A percentile compares a stretch with the other conserved stretches of the same genome.
Evolutionary conservation across 305 asterid genomes (phyloP).

Genomic region (Rubia occidens): DNA sequence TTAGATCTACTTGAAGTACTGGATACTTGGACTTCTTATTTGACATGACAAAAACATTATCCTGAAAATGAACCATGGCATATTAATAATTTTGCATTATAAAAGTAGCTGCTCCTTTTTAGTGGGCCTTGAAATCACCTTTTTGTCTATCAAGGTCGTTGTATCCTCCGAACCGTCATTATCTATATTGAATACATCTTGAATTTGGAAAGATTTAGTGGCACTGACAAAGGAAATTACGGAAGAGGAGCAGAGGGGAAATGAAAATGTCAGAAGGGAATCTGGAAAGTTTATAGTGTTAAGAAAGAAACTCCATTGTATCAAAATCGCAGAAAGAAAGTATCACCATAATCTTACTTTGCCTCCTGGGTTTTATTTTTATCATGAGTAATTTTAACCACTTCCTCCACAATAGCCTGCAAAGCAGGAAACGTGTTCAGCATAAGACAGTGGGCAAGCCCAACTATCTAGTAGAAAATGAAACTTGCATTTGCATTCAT

Average conservation of each 20-base stretch:
- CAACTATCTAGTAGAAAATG: slow-evolving; percentile 2
- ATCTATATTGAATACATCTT: slow-evolving; percentile 68
- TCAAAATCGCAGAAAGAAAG: not conserved
- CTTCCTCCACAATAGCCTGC: slow-evolving; percentile 93
- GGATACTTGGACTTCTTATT: slow-evolving; percentile 90
- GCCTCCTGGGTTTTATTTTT: slow-evolving; percentile 60
- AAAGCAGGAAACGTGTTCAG: slow-evolving; percentile 19
- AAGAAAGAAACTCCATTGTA: slow-evolving; percentile 1
- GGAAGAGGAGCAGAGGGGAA: not conserved
- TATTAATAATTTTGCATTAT: slow-evolving; percentile 18
- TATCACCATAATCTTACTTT: slow-evolving; percentile 41
- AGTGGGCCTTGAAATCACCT: slow-evolving; percentile 31
- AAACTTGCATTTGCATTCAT: not conserved
- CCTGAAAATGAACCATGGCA: slow-evolving; percentile 36
- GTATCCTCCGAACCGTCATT: slow-evolving; percentile 67
- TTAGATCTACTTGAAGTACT: slow-evolving; percentile 89
- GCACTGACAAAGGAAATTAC: slow-evolving; percentile 36
- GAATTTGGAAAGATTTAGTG: slow-evolving; percentile 63
- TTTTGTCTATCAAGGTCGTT: slow-evolving; percentile 67
- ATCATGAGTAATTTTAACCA: slow-evolving; percentile 78
- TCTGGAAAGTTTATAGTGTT: not conserved
- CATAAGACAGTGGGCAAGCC: slow-evolving; percentile 5
- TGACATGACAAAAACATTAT: slow-evolving; percentile 87
- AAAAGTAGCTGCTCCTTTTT: slow-evolving; percentile 8
- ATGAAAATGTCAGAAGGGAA: slow-evolving; percentile 1